Evolutionary conservation across 148 eudicot species (phyloP).

Genomic region (Vaccinium macrocarpon): DNA sequence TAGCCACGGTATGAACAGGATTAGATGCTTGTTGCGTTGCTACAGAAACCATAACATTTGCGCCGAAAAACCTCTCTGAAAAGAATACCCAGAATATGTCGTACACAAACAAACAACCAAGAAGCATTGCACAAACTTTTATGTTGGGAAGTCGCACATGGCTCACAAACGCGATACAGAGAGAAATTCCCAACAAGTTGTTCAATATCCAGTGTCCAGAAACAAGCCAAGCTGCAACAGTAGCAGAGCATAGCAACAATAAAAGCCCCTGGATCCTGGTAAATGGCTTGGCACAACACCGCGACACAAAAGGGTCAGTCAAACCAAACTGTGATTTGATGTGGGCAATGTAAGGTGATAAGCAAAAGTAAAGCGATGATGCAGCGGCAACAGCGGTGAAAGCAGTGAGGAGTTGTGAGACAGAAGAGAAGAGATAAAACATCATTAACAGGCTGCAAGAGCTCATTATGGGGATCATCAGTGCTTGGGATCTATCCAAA

Average conservation of each 20-base stretch:
- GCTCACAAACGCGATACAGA: slow-evolving; percentile 94
- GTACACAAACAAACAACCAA: slow-evolving; percentile 73
- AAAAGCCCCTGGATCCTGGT: slow-evolving; percentile 76
- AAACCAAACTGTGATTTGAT: slow-evolving; percentile 65
- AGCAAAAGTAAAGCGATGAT: slow-evolving; percentile 76
- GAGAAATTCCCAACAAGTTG: slow-evolving; percentile 90
- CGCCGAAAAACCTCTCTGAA: slow-evolving; percentile 96
- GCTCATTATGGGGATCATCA: slow-evolving; percentile 97
- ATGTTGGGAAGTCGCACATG: slow-evolving; percentile 96
- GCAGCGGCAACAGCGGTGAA: slow-evolving; percentile 81
- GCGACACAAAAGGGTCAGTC: slow-evolving; percentile 68
- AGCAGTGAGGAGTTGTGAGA: slow-evolving; percentile 88
- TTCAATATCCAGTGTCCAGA: slow-evolving; percentile 94
- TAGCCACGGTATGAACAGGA: slow-evolving; percentile 94
- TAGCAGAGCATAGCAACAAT: slow-evolving; percentile 48
- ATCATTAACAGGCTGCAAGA: slow-evolving; percentile 87
- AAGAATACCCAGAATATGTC: slow-evolving; percentile 98
- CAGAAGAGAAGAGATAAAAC: slow-evolving; percentile 96
- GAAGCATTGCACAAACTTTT: slow-evolving; percentile 92
- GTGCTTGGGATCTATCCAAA: slow-evolving; percentile 88
- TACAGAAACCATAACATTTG: slow-evolving; percentile 96
- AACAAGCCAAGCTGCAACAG: slow-evolving; percentile 85
- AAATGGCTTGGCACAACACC: slow-evolving; percentile 84
- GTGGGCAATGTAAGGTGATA: slow-evolving; percentile 60
- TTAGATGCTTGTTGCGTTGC: slow-evolving; percentile 98